phyloP scores from a whole-genome alignment of 768 basidiomycete species.

The Botryobasidium botryosum region DNA sequence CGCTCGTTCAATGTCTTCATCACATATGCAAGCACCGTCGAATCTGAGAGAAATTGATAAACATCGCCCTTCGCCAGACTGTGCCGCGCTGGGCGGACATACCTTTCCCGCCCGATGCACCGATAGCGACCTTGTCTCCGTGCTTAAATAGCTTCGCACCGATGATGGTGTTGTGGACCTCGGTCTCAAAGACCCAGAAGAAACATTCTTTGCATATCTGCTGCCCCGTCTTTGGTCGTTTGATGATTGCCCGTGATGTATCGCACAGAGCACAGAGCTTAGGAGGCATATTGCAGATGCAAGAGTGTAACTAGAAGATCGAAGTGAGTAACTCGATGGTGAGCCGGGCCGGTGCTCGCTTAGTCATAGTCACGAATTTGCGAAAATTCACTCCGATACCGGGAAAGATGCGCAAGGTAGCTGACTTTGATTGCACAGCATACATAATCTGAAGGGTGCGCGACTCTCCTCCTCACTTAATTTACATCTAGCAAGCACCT shows the following conservation, averaged over 20 bases:
- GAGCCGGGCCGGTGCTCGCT: no score
- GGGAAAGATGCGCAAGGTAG: no score
- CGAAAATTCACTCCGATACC: no score
- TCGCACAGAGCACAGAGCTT: conserved; percentile 62
- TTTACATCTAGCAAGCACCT: no score
- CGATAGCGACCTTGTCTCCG: conserved; percentile 90
- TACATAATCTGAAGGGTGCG: no score
- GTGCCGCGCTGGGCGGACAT: conserved; percentile 9
- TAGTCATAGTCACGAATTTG: no score
- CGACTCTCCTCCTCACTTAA: no score
- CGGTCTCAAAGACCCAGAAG: conserved; percentile 94
- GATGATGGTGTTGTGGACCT: conserved; percentile 90
- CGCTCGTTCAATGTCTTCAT: conserved; percentile 92
- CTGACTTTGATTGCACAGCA: no score
- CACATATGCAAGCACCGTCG: conserved; percentile 92
- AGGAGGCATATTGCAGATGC: conserved; percentile 45
- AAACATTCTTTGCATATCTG: conserved; percentile 95
- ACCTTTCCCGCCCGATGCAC: conserved; percentile 98
- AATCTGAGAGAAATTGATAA: conserved; percentile 37
- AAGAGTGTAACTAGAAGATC: background rate
- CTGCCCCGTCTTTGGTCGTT: conserved; percentile 91
- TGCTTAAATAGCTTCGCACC: conserved; percentile 67
- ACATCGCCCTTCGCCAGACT: background rate
- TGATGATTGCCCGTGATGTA: conserved; percentile 67
- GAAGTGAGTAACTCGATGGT: no score